Evolutionary conservation across 495 filamentous ascomycete genomes (phyloP), one percentile per base, ranked within the genome.

Genomic region (Lentithecium fluviatile): DNA sequence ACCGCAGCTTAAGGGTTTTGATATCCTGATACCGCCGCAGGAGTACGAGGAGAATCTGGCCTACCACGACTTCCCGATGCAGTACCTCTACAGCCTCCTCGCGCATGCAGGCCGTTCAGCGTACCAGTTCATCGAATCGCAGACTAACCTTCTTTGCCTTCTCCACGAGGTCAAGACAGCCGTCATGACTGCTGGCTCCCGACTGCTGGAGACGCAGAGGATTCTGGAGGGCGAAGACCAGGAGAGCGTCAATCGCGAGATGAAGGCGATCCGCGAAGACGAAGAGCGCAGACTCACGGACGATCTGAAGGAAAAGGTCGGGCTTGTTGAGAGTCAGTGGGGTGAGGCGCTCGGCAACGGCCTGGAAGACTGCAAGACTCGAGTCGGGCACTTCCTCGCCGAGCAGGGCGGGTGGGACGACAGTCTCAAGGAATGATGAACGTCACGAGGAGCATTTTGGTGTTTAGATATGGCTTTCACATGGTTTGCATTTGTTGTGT

Each of bases 81-180:
- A 95, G 72, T 98, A 98, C 66, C 81, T 98, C 1, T 89, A 90
- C 68, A 84, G 82, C 23, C 78, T 97, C 52, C 79, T 98, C 17
- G 78, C 81, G 15, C 92, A 96, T 67, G 89, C 91, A 4, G 90
- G 94, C 72, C 94, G 90, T 74, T 88, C 85, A 52, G 90, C 88
- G 23, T 96, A 96, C 69, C 93, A 96, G 74, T 97, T 94, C 74
- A 97, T 98, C 60, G 94, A 98, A 77, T 85, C 82, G 2, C 93
- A 98, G 79, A 91, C 83, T 21, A 97, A 98, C 62, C 76, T 97
- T 13, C 80, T 97, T n/a, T 97, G 92, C 64, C 74, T 97, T 21
- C 73, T 97, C 66, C 94, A 98, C 67, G 94, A 97, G 73, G 91
- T 96, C 24, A 90, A 90, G 68, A 89, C 88, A 38, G 87, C 85